Conservation (phyloP, 441 rosid genomes). For the Adansonia gregorii region DNA sequence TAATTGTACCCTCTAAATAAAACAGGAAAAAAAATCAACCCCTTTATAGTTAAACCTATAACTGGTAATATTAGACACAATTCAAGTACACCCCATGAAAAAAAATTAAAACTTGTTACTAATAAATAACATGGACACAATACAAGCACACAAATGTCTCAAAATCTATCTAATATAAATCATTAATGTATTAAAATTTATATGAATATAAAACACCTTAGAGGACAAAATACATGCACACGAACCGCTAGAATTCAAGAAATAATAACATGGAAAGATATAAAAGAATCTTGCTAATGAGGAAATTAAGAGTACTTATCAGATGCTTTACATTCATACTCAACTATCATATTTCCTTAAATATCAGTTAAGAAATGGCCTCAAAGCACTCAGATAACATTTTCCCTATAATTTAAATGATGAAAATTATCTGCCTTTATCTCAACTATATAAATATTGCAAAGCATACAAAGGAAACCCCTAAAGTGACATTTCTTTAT, state of each 20-base stretch:
- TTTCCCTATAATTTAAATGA: not conserved
- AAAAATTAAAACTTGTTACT: too few species aligned
- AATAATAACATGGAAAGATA: not conserved
- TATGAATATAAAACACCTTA: too few species aligned
- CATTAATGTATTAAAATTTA: too few species aligned
- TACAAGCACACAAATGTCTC: too few species aligned
- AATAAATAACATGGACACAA: too few species aligned
- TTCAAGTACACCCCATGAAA: too few species aligned
- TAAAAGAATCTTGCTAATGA: not conserved
- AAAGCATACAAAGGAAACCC: not conserved
- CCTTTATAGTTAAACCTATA: not conserved
- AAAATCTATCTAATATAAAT: too few species aligned
- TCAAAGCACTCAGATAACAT: not conserved
- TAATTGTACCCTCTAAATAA: conserved; percentile 31
- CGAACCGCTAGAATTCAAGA: conserved; percentile 4
- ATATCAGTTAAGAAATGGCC: not conserved
- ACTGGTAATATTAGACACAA: too few species aligned
- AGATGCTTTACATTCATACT: not conserved
- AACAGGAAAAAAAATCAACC: not conserved
- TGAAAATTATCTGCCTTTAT: not conserved
- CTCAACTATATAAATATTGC: not conserved
- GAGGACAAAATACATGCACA: too few species aligned
- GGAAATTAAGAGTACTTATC: not conserved
- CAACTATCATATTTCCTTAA: not conserved
- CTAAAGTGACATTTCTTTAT: not conserved